These are phyloP conservation scores for Epichloe sp. DNA, from an alignment of 2,329 filamentous ascomycete species.

Conservation along the genomic window DNA sequence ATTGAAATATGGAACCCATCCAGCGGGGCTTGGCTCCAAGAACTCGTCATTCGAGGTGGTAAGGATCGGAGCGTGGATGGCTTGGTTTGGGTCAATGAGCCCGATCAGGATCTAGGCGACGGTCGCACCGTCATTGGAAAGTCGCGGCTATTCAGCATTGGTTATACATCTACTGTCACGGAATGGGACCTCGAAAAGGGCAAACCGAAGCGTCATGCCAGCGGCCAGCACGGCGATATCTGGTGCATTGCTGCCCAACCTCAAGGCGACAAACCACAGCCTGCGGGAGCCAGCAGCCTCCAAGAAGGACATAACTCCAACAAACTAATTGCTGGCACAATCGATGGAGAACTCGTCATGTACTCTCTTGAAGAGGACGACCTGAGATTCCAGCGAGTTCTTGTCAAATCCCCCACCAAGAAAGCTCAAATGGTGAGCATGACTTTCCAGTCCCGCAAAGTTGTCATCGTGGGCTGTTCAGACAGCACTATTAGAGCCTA, in stretches of 20 bases:
- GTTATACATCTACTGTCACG: conserved; percentile 80
- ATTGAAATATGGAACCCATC: conserved; percentile 96
- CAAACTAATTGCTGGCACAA: conserved; percentile 75
- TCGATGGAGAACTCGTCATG: conserved; percentile 77
- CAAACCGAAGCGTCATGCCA: conserved; percentile 65
- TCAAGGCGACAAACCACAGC: conserved; percentile 11
- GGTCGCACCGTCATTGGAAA: conserved; percentile 53
- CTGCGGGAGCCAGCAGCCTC: conserved; percentile 1
- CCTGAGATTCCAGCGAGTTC: conserved; percentile 62
- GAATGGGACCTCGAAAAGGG: conserved; percentile 88
- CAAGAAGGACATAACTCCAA: conserved; percentile 24
- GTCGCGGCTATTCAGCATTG: conserved; percentile 87
- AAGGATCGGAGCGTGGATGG: conserved; percentile 81
- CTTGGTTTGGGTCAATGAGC: conserved; percentile 81
- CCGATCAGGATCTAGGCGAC: conserved; percentile 53
- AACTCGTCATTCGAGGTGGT: conserved; percentile 71
- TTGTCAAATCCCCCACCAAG: conserved; percentile 68
- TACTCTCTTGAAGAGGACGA: conserved; percentile 79
- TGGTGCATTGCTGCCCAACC: conserved; percentile 94
- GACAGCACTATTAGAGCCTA: conserved; percentile 90
- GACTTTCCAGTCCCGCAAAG: conserved; percentile 72
- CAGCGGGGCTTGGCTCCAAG: conserved; percentile 75
- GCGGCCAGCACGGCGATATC: conserved; percentile 87
- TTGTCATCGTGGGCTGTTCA: conserved; percentile 83
- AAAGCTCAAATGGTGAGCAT: conserved; percentile 84